These are phyloP conservation scores for Apostasia ramifera DNA, from an alignment of 106 monocot species.

Conservation along the genomic window DNA sequence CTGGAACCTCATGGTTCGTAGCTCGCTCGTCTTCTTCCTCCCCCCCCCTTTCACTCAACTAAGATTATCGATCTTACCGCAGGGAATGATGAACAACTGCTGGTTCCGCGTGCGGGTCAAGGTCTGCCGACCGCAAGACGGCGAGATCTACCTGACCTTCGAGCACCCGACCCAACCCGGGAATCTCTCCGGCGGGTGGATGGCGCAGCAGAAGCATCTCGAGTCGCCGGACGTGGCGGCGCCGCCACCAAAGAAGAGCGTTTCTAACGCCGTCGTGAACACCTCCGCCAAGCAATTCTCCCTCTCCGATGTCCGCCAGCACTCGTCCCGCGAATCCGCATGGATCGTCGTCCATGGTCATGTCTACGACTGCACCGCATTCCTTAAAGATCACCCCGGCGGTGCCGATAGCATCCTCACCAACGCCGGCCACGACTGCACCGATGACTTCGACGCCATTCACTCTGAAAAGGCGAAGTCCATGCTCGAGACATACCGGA, in stretches of 20 bases:
- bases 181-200: conserved; percentile 84
- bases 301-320: conserved; percentile 57
- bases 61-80: neutral
- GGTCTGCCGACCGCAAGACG: conserved; percentile 45
- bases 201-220: conserved; percentile 56
- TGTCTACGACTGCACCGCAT: conserved; percentile 88
- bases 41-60: neutral
- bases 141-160: conserved; percentile 70
- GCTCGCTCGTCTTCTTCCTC: neutral
- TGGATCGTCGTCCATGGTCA: conserved; percentile 90
- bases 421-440: conserved; percentile 91
- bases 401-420: conserved; percentile 89
- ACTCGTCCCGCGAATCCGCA: conserved; percentile 51
- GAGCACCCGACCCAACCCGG: conserved; percentile 93
- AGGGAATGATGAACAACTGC: conserved; percentile 99
- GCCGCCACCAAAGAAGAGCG: conserved; percentile 46
- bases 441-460: conserved; percentile 95
- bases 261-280: conserved; percentile 66
- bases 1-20: conserved; percentile 86
- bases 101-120: conserved; percentile 79
- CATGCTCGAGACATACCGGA: conserved; percentile 73
- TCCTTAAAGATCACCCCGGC: conserved; percentile 93
- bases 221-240: conserved; percentile 24
- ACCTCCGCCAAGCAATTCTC: conserved; percentile 29
- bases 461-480: conserved; percentile 91